A percentile compares a stretch with the other conserved stretches of the same genome.
phyloP scores from a whole-genome alignment of 2,329 filamentous ascomycete species.

The Xylariaceae sp. region DNA sequence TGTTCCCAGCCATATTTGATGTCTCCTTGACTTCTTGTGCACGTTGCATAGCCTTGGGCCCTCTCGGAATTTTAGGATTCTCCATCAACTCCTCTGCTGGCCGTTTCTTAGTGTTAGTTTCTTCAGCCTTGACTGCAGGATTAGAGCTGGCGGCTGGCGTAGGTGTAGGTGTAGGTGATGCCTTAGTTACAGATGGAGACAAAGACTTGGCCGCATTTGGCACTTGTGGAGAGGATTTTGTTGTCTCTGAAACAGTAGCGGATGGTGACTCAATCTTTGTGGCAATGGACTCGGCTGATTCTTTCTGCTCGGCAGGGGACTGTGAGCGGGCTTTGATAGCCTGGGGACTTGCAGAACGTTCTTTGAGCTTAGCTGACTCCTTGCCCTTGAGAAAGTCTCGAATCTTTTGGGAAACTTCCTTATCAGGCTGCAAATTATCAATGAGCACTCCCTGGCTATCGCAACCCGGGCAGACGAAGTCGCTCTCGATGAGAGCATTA shows the following conservation, averaged over 20 bases:
- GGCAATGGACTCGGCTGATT: conserved; percentile 34
- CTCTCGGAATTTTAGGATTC: conserved; percentile 62
- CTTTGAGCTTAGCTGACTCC: conserved; percentile 43
- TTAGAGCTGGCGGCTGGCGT: conserved; percentile 21
- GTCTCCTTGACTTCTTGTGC: conserved; percentile 45
- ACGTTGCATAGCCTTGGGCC: conserved; percentile 61
- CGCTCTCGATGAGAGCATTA: conserved; percentile 96
- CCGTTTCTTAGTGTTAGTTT: conserved; percentile 65
- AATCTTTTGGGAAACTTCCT: conserved; percentile 73
- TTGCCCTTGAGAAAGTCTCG: conserved; percentile 66
- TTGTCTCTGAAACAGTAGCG: conserved; percentile 25
- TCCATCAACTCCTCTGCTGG: conserved; percentile 69
- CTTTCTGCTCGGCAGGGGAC: conserved; percentile 24
- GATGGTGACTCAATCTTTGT: conserved; percentile 29
- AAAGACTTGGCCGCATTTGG: conserved; percentile 30
- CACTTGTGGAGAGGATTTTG: conserved; percentile 24
- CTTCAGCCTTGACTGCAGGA: conserved; percentile 16
- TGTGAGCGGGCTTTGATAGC: conserved; percentile 31
- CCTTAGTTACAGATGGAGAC: conserved; percentile 18
- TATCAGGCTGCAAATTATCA: conserved; percentile 82
- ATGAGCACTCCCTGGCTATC: conserved; percentile 86
- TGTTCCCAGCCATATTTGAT: conserved; percentile 38
- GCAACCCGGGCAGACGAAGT: conserved; percentile 93
- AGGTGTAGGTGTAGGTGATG: conserved; percentile 23
- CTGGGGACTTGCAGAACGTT: conserved; percentile 45